Percentiles rank a stretch among this genome's conserved stretches.
These are phyloP conservation scores for Kluyveromyces aestuarii DNA, from an alignment of 805 yeast genomes.

Conservation along the genomic window DNA sequence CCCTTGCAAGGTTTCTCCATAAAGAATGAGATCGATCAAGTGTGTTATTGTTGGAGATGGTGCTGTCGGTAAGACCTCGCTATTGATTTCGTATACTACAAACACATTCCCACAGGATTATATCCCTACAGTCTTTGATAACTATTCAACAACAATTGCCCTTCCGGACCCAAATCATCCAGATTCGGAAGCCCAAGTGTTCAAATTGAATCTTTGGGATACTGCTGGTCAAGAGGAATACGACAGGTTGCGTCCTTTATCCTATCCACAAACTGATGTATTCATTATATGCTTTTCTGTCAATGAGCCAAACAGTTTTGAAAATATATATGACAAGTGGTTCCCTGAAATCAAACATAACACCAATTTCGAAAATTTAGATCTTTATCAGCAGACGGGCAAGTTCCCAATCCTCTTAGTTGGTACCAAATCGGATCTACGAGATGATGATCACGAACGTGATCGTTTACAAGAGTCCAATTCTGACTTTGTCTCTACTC, in stretches of 20 bases:
- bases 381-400: slow-evolving; percentile 10
- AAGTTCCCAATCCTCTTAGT: slow-evolving; percentile 51
- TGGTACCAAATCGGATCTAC: slow-evolving; percentile 83
- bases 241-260: slow-evolving; percentile 79
- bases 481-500: slow-evolving; percentile 47
- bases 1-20: background rate
- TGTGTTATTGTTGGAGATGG: slow-evolving; percentile 94
- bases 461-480: slow-evolving; percentile 53
- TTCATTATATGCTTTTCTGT: slow-evolving; percentile 81
- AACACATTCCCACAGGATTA: slow-evolving; percentile 90
- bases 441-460: slow-evolving; percentile 72
- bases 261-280: slow-evolving; percentile 88
- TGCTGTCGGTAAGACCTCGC: slow-evolving; percentile 91
- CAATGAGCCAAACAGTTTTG: slow-evolving; percentile 70
- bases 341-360: slow-evolving; percentile 82
- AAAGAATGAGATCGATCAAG: slow-evolving; percentile 69
- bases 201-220: slow-evolving; percentile 87
- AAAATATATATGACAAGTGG: slow-evolving; percentile 75
- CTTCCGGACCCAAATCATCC: slow-evolving; percentile 12
- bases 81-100: slow-evolving; percentile 81
- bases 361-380: slow-evolving; percentile 44
- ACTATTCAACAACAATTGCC: slow-evolving; percentile 79
- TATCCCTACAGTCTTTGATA: slow-evolving; percentile 90
- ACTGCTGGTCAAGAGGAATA: slow-evolving; percentile 94
- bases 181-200: slow-evolving; percentile 62